Evolutionary conservation across 2,329 filamentous ascomycete species (phyloP), one percentile per base, ranked within the genome.

Genomic region (Ascochyta fabae): DNA sequence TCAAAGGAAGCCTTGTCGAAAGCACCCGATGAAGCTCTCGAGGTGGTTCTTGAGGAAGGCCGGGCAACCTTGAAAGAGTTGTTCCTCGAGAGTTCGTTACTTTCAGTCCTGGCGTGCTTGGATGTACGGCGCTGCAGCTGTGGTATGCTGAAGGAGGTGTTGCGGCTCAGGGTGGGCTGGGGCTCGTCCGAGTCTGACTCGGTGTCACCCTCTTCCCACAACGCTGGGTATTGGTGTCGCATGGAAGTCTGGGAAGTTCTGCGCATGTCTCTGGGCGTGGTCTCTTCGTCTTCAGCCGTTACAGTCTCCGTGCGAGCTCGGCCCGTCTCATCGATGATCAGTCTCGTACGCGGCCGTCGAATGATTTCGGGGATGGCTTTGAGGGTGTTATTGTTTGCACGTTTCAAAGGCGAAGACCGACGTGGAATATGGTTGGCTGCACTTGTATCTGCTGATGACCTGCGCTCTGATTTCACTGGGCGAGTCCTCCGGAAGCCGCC

Each of bases 241-340:
- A 69, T 48, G 27, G 73, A 68, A 26, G 67, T 66, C 38, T 69
- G 68, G 3, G 66, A 61, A 12, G 64, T 56, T 19, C 54, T 63
- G 5, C 63, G 59, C 16, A 67, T 64, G 12, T 71, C 53, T 33
- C 36, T 65, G 2, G 64, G 69, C 8, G 71, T 70, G 16, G 71
- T 69, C 3, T 72, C 73, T 1, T 73, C 74, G 6, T 75, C 70
- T 1, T 75, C 71, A 1, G 65, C 64, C 42, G 71, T 63, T 26
- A 74, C 67, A n/a, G 78, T 80, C 61, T 81, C 78, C 6, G 80
- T 80, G 10, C 80, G 72, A 36, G 80, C 80, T 39, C 75, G 72
- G 13, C 80, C 80, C 46, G 71, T 77, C 58, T 80, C 79, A 59
- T 81, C 80, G 33, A 82, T 75, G 34, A 82, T 71, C 19, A 82